Conservation (phyloP, 306 rosid genomes). For the Medicago lupulina region DNA sequence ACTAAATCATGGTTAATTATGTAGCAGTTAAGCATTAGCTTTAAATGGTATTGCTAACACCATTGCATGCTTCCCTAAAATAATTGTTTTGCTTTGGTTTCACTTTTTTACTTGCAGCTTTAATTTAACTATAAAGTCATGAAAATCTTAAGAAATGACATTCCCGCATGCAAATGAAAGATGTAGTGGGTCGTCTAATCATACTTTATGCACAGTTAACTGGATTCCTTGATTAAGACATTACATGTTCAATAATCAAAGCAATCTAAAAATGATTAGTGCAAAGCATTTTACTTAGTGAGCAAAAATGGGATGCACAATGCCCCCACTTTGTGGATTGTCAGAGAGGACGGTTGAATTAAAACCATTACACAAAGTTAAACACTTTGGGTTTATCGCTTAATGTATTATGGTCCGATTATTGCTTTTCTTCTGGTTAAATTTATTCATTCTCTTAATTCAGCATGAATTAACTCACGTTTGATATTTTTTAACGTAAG, state of each 20-base stretch:
- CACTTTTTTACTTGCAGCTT: conserved; percentile 55
- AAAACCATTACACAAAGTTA: too few species aligned
- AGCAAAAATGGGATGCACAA: conserved; percentile 23
- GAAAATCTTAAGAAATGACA: conserved; percentile 61
- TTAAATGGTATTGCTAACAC: conserved; percentile 26
- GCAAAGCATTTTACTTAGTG: conserved; percentile 47
- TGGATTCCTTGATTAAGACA: conserved; percentile 65
- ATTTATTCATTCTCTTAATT: too few species aligned
- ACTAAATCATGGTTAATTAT: conserved; percentile 19
- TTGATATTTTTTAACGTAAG: too few species aligned
- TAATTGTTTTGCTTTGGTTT: conserved; percentile 53
- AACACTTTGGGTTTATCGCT: too few species aligned
- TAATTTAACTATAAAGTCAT: conserved; percentile 49
- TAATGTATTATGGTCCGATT: too few species aligned
- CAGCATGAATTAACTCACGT: too few species aligned
- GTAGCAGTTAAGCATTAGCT: conserved; percentile 32
- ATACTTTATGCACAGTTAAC: conserved; percentile 59
- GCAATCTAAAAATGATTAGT: conserved; percentile 47
- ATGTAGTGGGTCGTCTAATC: conserved; percentile 62
- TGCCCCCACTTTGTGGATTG: conserved; percentile 37
- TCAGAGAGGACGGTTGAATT: too few species aligned
- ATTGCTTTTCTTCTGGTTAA: too few species aligned
- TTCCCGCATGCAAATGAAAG: conserved; percentile 65
- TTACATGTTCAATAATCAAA: conserved; percentile 57
- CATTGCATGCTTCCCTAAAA: conserved; percentile 46